Evolutionary conservation across 176 grass and related monocot species (phyloP).

Genomic region (Lolium multiflorum): DNA sequence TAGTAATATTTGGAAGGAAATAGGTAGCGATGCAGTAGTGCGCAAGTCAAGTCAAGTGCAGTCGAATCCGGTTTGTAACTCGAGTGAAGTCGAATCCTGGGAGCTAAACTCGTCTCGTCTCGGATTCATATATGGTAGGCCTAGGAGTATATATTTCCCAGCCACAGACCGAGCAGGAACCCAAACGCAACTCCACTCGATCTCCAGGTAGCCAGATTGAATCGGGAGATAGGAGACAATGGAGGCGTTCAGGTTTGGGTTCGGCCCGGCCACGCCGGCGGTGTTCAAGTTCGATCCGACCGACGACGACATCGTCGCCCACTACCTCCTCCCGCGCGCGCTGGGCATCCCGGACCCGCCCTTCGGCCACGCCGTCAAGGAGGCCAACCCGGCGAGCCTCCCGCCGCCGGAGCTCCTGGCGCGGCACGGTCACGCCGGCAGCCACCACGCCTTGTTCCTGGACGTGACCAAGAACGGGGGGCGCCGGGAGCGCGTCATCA

Average conservation of each 20-base stretch:
- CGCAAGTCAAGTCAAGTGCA: no score
- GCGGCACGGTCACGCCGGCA: background rate
- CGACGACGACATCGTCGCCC: constrained; percentile 23
- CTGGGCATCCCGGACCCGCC: background rate
- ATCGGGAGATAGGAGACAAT: background rate
- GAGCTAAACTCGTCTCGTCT: no score
- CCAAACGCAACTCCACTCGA: no score
- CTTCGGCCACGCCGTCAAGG: background rate
- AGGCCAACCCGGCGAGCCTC: constrained; percentile 11
- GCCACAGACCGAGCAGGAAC: no score
- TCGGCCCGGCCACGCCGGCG: background rate
- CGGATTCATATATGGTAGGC: no score
- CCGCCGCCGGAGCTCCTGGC: constrained; percentile 29
- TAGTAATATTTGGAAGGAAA: no score
- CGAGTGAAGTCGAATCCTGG: no score
- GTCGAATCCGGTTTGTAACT: no score
- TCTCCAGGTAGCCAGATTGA: no score
- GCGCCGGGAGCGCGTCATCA: background rate
- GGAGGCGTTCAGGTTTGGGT: constrained; percentile 32
- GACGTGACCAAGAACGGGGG: background rate
- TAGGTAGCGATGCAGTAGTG: no score
- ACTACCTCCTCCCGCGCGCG: constrained; percentile 40
- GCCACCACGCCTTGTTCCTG: constrained; percentile 40
- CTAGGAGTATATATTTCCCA: no score
- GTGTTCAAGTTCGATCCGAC: constrained; percentile 37